Evolutionary conservation across 768 basidiomycete species (phyloP).

Genomic region (Neoboletus magnificus): DNA sequence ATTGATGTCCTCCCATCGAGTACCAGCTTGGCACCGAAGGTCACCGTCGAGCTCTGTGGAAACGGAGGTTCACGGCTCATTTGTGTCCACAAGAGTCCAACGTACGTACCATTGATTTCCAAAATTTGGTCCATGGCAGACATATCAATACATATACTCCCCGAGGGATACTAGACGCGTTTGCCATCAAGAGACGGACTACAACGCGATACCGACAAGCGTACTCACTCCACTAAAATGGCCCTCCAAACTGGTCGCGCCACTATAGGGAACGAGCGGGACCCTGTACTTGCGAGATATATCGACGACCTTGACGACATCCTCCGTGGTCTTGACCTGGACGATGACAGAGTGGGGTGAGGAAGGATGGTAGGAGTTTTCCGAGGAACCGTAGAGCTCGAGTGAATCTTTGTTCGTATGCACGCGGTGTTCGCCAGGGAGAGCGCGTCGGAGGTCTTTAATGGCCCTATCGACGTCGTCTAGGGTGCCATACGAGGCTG

Average conservation of each 20-base stretch:
- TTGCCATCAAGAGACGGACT: conserved; percentile 1
- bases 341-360: conserved; percentile 58
- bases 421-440: conserved; percentile 48
- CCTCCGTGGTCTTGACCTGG: conserved; percentile 64
- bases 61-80: not conserved
- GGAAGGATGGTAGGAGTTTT: conserved; percentile 63
- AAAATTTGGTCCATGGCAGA: conserved; percentile 66
- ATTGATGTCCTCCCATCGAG: conserved; percentile 79
- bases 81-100: not conserved
- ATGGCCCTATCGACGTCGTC: conserved; percentile 51
- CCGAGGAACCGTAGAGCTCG: conserved; percentile 59
- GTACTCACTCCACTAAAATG: conserved; percentile 70
- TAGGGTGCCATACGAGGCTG: conserved; percentile 42
- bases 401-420: conserved; percentile 51
- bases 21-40: conserved; percentile 72
- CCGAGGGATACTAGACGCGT: conserved; percentile 36
- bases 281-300: conserved; percentile 70
- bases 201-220: not conserved
- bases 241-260: conserved; percentile 85
- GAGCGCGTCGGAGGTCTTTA: conserved; percentile 42
- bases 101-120: conserved; percentile 47
- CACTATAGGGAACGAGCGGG: conserved; percentile 79
- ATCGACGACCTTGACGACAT: conserved; percentile 78
- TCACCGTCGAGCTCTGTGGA: conserved; percentile 65
- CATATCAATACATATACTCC: conserved; percentile 67